Conservation (phyloP, 2,329 filamentous ascomycete genomes). For the Sporothrix sp. region DNA sequence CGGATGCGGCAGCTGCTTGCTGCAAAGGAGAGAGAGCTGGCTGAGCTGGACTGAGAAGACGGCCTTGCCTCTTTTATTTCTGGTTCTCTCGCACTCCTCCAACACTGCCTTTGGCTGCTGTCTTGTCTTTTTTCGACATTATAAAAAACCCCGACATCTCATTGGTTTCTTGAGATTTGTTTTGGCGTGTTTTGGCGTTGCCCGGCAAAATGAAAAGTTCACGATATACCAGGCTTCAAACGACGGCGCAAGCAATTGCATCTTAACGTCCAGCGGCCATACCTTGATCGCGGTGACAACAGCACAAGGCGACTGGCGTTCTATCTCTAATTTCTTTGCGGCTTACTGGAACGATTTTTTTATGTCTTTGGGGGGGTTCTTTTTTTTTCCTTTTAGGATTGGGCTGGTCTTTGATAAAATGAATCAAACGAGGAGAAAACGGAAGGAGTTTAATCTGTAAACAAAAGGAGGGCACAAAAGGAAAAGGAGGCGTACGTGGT, state of each 20-base stretch:
- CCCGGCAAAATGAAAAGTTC: no score
- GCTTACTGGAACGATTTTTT: not conserved
- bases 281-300: no score
- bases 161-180: not conserved
- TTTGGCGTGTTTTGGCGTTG: no score
- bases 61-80: not conserved
- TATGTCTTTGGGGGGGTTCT: not conserved
- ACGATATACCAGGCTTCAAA: no score
- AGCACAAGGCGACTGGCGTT: no score
- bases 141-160: no score
- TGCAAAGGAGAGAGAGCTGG: constrained; percentile 65
- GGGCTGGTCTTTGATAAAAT: not conserved
- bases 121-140: not conserved
- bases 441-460: not conserved
- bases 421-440: not conserved
- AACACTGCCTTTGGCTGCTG: no score
- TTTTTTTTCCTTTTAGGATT: not conserved
- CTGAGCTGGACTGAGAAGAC: constrained; percentile 26
- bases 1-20: constrained; percentile 63
- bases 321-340: no score
- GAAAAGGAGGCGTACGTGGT: not conserved
- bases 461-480: not conserved
- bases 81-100: no score
- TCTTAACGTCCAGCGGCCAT: no score
- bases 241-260: no score